These are phyloP conservation scores for Kazachstania sp. DNA, from an alignment of 1,139 yeast genomes.

Conservation along the genomic window DNA sequence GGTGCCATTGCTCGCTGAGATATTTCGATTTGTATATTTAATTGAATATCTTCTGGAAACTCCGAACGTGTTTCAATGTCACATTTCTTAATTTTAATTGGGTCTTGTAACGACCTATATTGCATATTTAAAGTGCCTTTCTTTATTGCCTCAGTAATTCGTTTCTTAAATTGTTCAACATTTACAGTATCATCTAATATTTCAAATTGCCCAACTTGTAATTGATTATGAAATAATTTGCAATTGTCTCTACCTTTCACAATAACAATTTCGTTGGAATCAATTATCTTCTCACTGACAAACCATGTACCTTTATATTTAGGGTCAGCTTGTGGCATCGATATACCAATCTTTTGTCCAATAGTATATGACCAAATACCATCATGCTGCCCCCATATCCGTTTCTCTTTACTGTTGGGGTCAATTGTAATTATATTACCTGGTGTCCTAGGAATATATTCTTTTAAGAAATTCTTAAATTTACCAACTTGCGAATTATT, in stretches of 20 bases:
- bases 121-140: constrained; percentile 40
- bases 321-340: constrained; percentile 85
- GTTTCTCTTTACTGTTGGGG: constrained; percentile 37
- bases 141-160: constrained; percentile 4
- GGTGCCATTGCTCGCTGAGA: constrained; percentile 72
- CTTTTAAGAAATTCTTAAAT: constrained; percentile 66
- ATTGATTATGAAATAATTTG: constrained; percentile 40
- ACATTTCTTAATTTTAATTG: constrained; percentile 31
- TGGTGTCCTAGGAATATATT: constrained; percentile 62
- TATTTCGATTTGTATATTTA: background rate
- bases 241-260: constrained; percentile 66
- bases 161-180: background rate
- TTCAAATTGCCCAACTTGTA: background rate
- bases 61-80: background rate
- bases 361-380: constrained; percentile 94
- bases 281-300: constrained; percentile 59
- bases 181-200: background rate
- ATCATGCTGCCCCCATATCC: constrained; percentile 67
- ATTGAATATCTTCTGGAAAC: background rate
- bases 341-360: constrained; percentile 73
- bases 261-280: constrained; percentile 64
- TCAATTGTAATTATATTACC: constrained; percentile 72
- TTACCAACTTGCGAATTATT: constrained; percentile 52
- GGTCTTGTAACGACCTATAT: constrained; percentile 61
- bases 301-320: constrained; percentile 74